Base-by-base conservation (phyloP, 2,329 filamentous ascomycete species). In the Fusarium papillatum region DNA sequence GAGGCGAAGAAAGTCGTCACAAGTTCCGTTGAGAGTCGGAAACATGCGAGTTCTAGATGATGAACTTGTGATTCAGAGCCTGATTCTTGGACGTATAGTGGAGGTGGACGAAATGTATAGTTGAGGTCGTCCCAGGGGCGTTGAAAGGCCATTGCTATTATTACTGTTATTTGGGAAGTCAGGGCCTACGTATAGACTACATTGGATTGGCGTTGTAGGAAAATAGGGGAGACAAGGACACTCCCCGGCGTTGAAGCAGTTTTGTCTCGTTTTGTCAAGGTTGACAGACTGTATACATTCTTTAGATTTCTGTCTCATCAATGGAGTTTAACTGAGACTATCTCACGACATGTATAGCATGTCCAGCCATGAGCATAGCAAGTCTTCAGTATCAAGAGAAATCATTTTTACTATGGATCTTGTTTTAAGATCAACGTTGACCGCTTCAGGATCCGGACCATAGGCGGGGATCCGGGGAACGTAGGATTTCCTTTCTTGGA, bases 21-120 rank as follows among this genome's bases (percentile, higher is more conserved):
- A 70, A 22, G 53, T 57, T 55, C 76, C 59, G 69, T 73, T 69
- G 19, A 80, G 85, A 53, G 85, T 88, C 16, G 87, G 88, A 78
- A 89, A 84, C 71, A 87, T 95, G 43, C 90, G 89, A 73, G 89
- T 97, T 55, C 90, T 98, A 64, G 93, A 93, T 68, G 93, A 97
- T 82, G 96, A 98, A 84, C 92, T 96, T 81, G 92, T 98, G 26
- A 93, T 98, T 67, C 96, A 99, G 87, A 98, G 95, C 83, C 86
- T 98, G 70, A 98, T 99, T 74, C 83, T 98, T 63, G 96, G 96
- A 1, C 91, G 92, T 72, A 85, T 98, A 77, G 90, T 95, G 64
- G 93, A 95, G 73, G 90, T 91, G 62, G 88, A 85, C 16, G 89
- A 91, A 76, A 79, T 83, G 78, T 70, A 78, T 69, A 69, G 29